Evolutionary conservation across 2,329 filamentous ascomycete species (phyloP), one percentile per base, ranked within the genome.

Genomic region (Claviceps sp.): DNA sequence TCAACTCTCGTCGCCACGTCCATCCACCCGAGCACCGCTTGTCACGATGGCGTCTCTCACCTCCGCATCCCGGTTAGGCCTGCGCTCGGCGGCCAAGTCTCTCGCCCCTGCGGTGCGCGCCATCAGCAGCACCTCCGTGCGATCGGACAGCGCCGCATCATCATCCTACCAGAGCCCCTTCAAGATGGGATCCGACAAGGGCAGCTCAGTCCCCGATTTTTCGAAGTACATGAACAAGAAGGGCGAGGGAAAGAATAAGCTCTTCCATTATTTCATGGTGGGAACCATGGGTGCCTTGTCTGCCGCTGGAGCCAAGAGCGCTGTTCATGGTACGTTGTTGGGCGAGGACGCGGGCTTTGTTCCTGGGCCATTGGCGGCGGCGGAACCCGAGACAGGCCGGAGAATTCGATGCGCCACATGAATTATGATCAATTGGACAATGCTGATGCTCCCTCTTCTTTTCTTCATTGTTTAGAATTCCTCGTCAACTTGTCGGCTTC

Each of bases 401-500:
- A 48, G 55, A 51, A 53, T 54, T 47, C 47, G 49, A 53, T 11
- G 6, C 20, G 51, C 16, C 40, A 49, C 54, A 8, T 14, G 14
- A 40, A 4, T n/a, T 30, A 45, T 48, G 41, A 13, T 50, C 20
- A 57, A 60, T 60, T 64, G 60, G 59, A 57, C 56, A 57, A 55
- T 57, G 55, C 66, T 67, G 60, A 62, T n/a, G 11, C 13, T 13
- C 4, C 37, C 14, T 38, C 30, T 46, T 61, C 56, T 47, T 56
- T 54, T 49, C 13, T n/a, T 11, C 18, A 22, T 22, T 48, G 44
- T 54, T 53, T 72, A 98, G 93, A 98, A 76, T 98, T 98, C 82
- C 81, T 98, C 59, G 89, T 95, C 77, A 98, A 96, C 83, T 97
- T 98, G 94, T 94, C 91, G 65, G 93, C 93, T 58, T 98, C 93